Conservation (phyloP, 352 stramenopile genomes). For the Phytophthora rubi region DNA sequence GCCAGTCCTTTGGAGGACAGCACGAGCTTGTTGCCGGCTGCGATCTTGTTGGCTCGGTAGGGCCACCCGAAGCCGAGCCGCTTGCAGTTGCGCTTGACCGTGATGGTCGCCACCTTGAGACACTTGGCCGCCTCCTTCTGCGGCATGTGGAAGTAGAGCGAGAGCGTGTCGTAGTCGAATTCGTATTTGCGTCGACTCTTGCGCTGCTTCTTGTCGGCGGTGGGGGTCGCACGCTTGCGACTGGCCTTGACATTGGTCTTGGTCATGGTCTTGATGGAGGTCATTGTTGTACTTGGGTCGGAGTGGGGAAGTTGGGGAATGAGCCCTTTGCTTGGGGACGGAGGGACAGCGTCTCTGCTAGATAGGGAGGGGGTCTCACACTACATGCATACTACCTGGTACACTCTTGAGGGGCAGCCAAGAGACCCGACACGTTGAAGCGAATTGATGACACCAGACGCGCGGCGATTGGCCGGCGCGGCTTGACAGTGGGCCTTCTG, state of each 20-base stretch:
- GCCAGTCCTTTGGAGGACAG: slow-evolving; percentile 3
- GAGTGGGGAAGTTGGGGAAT: slow-evolving; percentile 47
- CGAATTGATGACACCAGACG: slow-evolving; percentile 47
- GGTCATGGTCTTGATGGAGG: neutral
- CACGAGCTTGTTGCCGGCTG: neutral
- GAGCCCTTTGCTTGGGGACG: slow-evolving; percentile 12
- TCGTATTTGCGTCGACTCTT: slow-evolving; percentile 59
- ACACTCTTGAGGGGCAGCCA: neutral
- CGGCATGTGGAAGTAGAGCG: slow-evolving; percentile 55
- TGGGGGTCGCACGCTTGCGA: slow-evolving; percentile 17
- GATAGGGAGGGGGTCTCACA: slow-evolving; percentile 34
- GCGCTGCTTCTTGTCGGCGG: slow-evolving; percentile 27
- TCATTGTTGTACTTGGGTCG: slow-evolving; percentile 20
- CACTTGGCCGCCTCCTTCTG: slow-evolving; percentile 43
- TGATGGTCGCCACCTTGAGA: slow-evolving; percentile 46
- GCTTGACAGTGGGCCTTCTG: slow-evolving; percentile 12
- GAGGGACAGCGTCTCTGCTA: slow-evolving; percentile 29
- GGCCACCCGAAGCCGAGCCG: slow-evolving; percentile 39
- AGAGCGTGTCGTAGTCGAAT: slow-evolving; percentile 43
- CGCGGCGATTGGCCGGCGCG: neutral
- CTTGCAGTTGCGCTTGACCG: slow-evolving; percentile 52
- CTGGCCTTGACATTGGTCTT: neutral
- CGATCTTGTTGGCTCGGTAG: slow-evolving; percentile 42
- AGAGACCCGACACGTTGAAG: slow-evolving; percentile 36
- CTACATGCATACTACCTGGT: neutral